Percentiles rank a stretch among this genome's conserved stretches.
These are phyloP conservation scores for Hydnomerulius pinastri DNA, from an alignment of 768 basidiomycete species.

Conservation along the genomic window DNA sequence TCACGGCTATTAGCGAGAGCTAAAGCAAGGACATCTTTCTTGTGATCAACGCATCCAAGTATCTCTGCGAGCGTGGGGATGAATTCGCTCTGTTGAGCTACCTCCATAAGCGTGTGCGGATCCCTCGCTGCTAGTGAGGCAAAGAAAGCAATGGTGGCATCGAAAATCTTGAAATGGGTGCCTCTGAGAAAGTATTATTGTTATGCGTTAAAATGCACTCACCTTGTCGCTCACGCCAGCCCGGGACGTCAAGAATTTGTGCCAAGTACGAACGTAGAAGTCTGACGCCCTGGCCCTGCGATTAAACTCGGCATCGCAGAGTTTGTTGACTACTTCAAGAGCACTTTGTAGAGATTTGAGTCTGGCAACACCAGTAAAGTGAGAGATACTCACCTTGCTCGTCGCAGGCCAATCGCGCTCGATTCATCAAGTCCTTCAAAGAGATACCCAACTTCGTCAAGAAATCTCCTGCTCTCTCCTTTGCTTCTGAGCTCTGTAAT, in stretches of 20 bases:
- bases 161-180: constrained; percentile 57
- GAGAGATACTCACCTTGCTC: constrained; percentile 58
- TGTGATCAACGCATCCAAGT: constrained; percentile 33
- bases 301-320: constrained; percentile 74
- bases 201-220: constrained; percentile 15
- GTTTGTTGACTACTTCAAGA: constrained; percentile 71
- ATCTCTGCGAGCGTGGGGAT: constrained; percentile 46
- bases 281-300: constrained; percentile 79
- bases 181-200: neutral
- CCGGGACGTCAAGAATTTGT: constrained; percentile 57
- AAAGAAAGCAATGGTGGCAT: constrained; percentile 63
- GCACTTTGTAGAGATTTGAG: constrained; percentile 47
- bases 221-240: constrained; percentile 64
- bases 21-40: constrained; percentile 53
- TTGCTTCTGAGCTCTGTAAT: constrained; percentile 80
- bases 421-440: constrained; percentile 73
- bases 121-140: constrained; percentile 65
- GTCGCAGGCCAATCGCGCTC: constrained; percentile 54
- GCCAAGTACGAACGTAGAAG: constrained; percentile 70
- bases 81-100: constrained; percentile 43
- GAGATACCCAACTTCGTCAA: constrained; percentile 84
- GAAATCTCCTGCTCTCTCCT: constrained; percentile 76
- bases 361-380: neutral
- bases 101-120: constrained; percentile 50
- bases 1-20: constrained; percentile 37